These are phyloP conservation scores for Tulasnella calospora DNA, from an alignment of 768 basidiomycete genomes.

Conservation along the genomic window DNA sequence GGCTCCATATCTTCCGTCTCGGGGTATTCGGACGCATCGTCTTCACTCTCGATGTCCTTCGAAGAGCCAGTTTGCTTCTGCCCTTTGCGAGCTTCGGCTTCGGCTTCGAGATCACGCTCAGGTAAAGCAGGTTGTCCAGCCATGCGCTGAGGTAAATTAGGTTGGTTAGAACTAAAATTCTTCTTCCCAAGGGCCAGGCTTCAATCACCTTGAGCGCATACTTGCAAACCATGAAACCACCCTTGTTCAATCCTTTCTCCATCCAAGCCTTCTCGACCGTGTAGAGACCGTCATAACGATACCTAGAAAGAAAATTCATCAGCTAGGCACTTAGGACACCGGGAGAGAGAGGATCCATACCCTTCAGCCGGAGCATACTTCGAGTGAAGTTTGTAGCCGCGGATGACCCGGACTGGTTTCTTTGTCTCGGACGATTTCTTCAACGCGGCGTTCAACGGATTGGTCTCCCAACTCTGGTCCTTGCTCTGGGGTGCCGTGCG, in stretches of 20 bases:
- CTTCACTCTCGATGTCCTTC: neutral
- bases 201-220: constrained; percentile 68
- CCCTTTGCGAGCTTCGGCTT: neutral
- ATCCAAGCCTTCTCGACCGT: constrained; percentile 74
- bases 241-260: constrained; percentile 61
- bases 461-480: constrained; percentile 72
- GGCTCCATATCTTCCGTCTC: neutral
- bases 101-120: constrained; percentile 29
- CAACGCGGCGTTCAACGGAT: constrained; percentile 63
- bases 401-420: constrained; percentile 80
- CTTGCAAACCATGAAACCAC: constrained; percentile 77
- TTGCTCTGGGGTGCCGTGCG: constrained; percentile 84
- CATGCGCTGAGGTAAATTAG: constrained; percentile 45
- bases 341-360: constrained; percentile 37
- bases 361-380: constrained; percentile 76
- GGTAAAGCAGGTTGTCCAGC: constrained; percentile 52
- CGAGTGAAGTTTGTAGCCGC: constrained; percentile 73
- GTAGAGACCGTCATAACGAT: constrained; percentile 89
- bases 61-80: neutral
- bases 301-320: constrained; percentile 42
- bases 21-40: neutral
- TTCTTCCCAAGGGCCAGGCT: neutral
- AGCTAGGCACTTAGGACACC: neutral
- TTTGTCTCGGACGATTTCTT: constrained; percentile 72
- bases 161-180: neutral